These are phyloP conservation scores for Trichopus zeylanicus DNA, from an alignment of 116 monocot species.

Conservation along the genomic window DNA sequence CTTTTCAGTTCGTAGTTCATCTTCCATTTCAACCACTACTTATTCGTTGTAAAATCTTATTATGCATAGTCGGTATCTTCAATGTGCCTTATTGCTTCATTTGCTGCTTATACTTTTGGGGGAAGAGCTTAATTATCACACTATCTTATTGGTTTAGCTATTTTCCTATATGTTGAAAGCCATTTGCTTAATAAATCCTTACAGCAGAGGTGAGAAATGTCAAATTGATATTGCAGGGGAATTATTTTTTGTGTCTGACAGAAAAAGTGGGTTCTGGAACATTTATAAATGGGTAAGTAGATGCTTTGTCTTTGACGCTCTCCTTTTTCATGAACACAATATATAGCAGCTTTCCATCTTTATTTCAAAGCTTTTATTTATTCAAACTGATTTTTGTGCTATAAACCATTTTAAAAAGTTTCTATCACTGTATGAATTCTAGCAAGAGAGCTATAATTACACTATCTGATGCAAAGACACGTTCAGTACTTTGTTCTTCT, in stretches of 20 bases:
- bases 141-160: not conserved
- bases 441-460: too few relatives aligned
- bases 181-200: not conserved
- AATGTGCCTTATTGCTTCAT: too few relatives aligned
- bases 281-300: slow-evolving; percentile 89
- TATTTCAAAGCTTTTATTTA: not conserved
- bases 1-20: too few relatives aligned
- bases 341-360: not conserved
- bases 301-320: slow-evolving; percentile 1
- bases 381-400: too few relatives aligned
- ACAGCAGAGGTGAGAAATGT: not conserved
- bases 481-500: too few relatives aligned
- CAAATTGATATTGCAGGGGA: slow-evolving; percentile 42
- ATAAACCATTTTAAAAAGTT: too few relatives aligned
- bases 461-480: too few relatives aligned
- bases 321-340: not conserved
- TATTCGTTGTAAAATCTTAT: too few relatives aligned
- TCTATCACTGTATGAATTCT: too few relatives aligned
- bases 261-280: slow-evolving; percentile 86
- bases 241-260: slow-evolving; percentile 81
- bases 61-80: too few relatives aligned
- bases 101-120: too few relatives aligned
- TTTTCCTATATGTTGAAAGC: not conserved
- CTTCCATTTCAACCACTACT: too few relatives aligned
- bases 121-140: not conserved